Base-by-base conservation (phyloP, 768 basidiomycete species). In the Mycena vulgaris region DNA sequence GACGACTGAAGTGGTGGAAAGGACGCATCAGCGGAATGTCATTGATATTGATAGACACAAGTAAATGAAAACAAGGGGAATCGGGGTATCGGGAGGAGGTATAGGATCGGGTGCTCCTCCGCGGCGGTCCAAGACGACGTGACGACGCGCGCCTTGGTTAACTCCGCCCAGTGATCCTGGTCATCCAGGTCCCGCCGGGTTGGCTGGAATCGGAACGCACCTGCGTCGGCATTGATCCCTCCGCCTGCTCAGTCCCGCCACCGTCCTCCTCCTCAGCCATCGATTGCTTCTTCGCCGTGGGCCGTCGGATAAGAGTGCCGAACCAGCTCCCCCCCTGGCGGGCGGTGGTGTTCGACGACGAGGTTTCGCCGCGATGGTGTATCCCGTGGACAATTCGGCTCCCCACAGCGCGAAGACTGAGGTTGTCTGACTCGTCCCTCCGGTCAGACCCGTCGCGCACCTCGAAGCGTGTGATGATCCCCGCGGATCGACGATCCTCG, bases 361-460 rank as follows among this genome's bases (percentile, higher is more conserved):
- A 5, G 21, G 69, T 63, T 21, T 73, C 74, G 14, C 61, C 65
- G 49, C 72, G 72, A 8, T 59, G 51, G 53, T 73, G 72, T n/a
- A 73, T 70, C 23, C 49, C 48, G 3, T 75, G 75, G 23, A 75
- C 74, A 45, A 75, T 74, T 39, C 75, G 63, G 63, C 73, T 75
- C 23, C 75, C 73, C 13, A 75, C 75, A 21, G 70, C 42, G 25
- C 71, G 70, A 2, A 75, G 70, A 30, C 70, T 72, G 39, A 66
- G 62, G 25, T 48, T 52, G 70, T 75, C 75, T 28, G 73, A 70
- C 62, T 75, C 75, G 59, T 74, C 73, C 33, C 68, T 17, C 27
- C 72, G 68, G 60, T 73, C 72, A 13, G 70, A 42, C 11, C 75
- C 75, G 42, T 77, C 77, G 52, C 77, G 72, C 17, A 77, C 73